A percentile compares a stretch with the other conserved stretches of the same genome.
These are phyloP conservation scores for Cutaneotrichosporon cutaneum DNA, from an alignment of 1,284 basidiomycete genomes.

Conservation along the genomic window DNA sequence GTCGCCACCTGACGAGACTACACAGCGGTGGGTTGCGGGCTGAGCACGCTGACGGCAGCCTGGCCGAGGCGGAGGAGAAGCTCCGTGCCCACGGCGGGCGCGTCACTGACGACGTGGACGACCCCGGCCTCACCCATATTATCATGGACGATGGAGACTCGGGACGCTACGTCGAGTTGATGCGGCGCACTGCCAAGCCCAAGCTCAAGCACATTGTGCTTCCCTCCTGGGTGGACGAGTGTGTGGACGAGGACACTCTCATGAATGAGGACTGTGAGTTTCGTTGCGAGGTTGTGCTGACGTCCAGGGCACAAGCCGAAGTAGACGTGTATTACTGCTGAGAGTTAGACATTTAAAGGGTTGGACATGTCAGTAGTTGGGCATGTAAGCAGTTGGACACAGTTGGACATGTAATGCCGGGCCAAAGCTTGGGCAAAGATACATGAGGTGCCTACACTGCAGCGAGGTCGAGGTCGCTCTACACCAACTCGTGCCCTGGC, in stretches of 20 bases:
- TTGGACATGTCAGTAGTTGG: too few relatives aligned
- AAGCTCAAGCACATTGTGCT: slow-evolving; percentile 75
- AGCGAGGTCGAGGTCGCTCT: neutral
- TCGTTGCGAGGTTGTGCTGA: neutral
- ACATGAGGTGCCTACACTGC: neutral
- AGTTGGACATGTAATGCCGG: too few relatives aligned
- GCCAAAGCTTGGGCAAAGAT: neutral
- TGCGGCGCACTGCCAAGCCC: slow-evolving; percentile 70
- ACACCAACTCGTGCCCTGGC: neutral
- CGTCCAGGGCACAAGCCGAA: slow-evolving; percentile 19
- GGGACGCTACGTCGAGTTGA: slow-evolving; percentile 64
- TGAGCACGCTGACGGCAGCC: slow-evolving; percentile 55
- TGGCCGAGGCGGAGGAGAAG: slow-evolving; percentile 58
- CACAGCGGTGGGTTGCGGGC: slow-evolving; percentile 56
- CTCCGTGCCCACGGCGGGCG: slow-evolving; percentile 70
- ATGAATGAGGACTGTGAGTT: slow-evolving; percentile 65
- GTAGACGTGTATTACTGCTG: slow-evolving; percentile 6
- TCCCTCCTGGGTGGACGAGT: slow-evolving; percentile 70
- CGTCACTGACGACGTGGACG: slow-evolving; percentile 62
- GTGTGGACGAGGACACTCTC: slow-evolving; percentile 73
- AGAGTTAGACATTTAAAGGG: too few relatives aligned
- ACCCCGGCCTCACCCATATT: slow-evolving; percentile 79
- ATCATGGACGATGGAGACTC: slow-evolving; percentile 62
- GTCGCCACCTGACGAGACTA: slow-evolving; percentile 55
- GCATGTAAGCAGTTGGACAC: too few relatives aligned